Conservation (phyloP, 108 stramenopile genomes). For the Hondaea fermentalgiana region DNA sequence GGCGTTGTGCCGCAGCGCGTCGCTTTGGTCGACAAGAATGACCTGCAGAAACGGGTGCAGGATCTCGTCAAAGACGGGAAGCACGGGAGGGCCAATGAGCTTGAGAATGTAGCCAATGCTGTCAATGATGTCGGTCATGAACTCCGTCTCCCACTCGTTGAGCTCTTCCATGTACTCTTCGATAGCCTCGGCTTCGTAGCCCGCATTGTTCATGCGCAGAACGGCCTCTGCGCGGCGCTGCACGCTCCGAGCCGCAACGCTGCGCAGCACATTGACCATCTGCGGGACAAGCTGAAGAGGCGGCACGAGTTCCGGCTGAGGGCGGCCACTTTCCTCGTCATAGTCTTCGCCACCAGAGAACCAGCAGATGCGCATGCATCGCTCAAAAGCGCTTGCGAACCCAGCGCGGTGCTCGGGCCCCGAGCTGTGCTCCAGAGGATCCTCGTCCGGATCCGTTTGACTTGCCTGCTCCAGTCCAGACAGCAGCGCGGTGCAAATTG, state of each 20-base stretch:
- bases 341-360: background rate
- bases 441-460: background rate
- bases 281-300: background rate
- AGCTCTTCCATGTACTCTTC: conserved; percentile 16
- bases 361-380: conserved; percentile 14
- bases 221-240: background rate
- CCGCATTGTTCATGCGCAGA: background rate
- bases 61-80: background rate
- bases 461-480: background rate
- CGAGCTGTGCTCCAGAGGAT: background rate
- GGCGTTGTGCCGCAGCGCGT: background rate
- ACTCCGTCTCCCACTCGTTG: background rate
- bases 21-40: background rate
- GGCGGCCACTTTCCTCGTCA: background rate
- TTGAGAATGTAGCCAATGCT: conserved; percentile 4
- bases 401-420: background rate
- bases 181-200: conserved; percentile 6
- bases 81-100: background rate
- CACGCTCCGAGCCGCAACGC: background rate
- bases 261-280: background rate
- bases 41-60: background rate
- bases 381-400: background rate
- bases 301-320: background rate
- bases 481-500: background rate
- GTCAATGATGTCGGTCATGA: background rate